Base-by-base conservation (phyloP, 2,329 filamentous ascomycete genomes). In the Cadophora luteo-olivacea region DNA sequence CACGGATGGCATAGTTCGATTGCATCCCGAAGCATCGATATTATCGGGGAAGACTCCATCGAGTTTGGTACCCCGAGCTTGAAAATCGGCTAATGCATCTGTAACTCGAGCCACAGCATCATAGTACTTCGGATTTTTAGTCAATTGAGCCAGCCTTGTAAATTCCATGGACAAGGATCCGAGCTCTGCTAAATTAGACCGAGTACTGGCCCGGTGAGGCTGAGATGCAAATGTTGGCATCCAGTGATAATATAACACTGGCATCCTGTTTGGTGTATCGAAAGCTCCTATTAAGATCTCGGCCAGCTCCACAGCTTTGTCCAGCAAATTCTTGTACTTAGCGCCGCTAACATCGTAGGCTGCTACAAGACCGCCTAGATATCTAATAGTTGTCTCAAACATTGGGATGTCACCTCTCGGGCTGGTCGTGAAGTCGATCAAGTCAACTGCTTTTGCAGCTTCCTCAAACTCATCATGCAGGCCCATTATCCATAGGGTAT, bases 261-360 rank as follows among this genome's bases (percentile, higher is more conserved):
- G 94, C 92, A 98, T 97, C 74, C 93, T 89, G 79, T 98, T 97
- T 0, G 94, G 94, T 0, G 95, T 97, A 79, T 93, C 91, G 74
- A 93, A 93, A 1, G 89, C 87, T 64, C 88, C 88, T 79, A 92
- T 91, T 48, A 93, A 78, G 68, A 93, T 85, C 70, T 93, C 90
- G 5, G 86, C 91, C 41, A 93, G 82, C 77, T 93, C 89, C 48
- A 89, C 82, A n/a, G 91, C 90, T 77, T 93, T 93, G 61, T 88
- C 84, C 41, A 93, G 81, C 24, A 93, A 83, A 29, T 91, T 83
- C 24, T 85, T 81, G 75, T 97, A 91, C 70, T 84, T 83, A 7
- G 86, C 88, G 22, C 87, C 91, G 64, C 92, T 94, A 66, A 97
- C 85, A 80, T 98, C 95, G 78, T 95, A 97, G 7, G 94, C 94